Base-by-base conservation (phyloP, 2,329 filamentous ascomycete genomes). In the Paecilomyces fulvus region DNA sequence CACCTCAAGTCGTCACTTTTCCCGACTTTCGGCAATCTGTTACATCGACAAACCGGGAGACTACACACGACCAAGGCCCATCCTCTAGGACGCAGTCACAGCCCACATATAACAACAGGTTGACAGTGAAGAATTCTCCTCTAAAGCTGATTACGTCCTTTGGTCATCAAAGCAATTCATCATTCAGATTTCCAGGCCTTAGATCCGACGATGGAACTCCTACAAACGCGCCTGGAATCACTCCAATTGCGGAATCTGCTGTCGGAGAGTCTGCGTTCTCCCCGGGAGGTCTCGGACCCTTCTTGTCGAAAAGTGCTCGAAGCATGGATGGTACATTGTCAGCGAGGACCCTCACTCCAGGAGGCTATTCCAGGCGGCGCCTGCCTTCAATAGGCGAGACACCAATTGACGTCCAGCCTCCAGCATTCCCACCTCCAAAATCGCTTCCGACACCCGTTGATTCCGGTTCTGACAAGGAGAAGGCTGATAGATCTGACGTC, bases 81-180 rank as follows among this genome's bases (percentile, higher is more conserved):
- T 58, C 61, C 9, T 63, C 64, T 30, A 59, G 56, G n/a, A 51
- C 61, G n/a, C 65, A 65, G 21, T 63, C 66, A 14, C 63, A 59
- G 21, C 83, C 54, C 79, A 83, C 68, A 76, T 81, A 60, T 81
- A 81, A 74, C 9, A 77, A 74, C 52, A 72, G 81, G 30, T 74
- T 82, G 50, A 84, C 90, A 53, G 84, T 86, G 11, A 95, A 95
- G 75, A 86, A 87, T 28, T 89, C 90, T 9, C 85, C 92, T 0
- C 77, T 97, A 58, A 96, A 95, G 70, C 82, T 97, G 1, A 95
- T 97, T 65, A 97, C 94, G 0, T 87, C 88, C 0, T 97, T 99
- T 65, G 88, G 85, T 21, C 56, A 65, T 6, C 69, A 74, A 31
- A 61, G 67, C 0, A 71, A 66, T 43, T 64, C 70, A 3, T 85